phyloP scores from a whole-genome alignment of 176 grass and related monocot genomes.

The Zizania latifolia region DNA sequence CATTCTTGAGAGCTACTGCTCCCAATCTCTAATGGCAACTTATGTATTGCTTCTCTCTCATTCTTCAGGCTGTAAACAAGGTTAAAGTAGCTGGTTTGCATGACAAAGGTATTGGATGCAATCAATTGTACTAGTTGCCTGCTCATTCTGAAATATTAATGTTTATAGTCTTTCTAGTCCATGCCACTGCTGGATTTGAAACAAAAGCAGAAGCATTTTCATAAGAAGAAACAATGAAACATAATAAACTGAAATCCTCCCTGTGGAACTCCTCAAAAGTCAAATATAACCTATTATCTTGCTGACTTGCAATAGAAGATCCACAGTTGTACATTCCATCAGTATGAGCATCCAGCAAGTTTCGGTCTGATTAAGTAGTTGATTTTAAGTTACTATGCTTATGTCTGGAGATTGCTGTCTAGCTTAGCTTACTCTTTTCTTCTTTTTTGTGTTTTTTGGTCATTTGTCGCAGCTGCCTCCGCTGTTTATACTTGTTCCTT shows the following conservation, averaged over 20 bases:
- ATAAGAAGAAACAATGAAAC: no score
- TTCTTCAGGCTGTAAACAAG: conserved; percentile 76
- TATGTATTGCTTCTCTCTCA: conserved; percentile 7
- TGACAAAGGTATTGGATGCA: conserved; percentile 63
- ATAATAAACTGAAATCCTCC: not conserved
- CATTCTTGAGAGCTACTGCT: not conserved
- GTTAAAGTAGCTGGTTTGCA: conserved; percentile 72
- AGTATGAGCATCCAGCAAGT: no score
- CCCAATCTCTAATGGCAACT: not conserved
- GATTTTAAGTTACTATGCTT: no score
- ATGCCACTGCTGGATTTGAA: not conserved
- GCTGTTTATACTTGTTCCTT: no score
- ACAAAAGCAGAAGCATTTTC: not conserved
- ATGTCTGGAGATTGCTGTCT: no score
- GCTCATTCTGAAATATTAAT: conserved; percentile 12
- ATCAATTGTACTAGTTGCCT: not conserved
- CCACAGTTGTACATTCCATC: not conserved
- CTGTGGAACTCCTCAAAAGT: not conserved
- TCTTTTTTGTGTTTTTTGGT: no score
- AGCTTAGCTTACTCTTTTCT: no score
- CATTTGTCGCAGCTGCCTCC: no score
- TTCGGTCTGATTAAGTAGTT: no score
- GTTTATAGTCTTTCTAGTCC: not conserved
- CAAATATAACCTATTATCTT: not conserved
- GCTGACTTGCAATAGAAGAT: not conserved